These are phyloP conservation scores for Annulohypoxylon maeteangense DNA, from an alignment of 495 filamentous ascomycete genomes.

Conservation along the genomic window DNA sequence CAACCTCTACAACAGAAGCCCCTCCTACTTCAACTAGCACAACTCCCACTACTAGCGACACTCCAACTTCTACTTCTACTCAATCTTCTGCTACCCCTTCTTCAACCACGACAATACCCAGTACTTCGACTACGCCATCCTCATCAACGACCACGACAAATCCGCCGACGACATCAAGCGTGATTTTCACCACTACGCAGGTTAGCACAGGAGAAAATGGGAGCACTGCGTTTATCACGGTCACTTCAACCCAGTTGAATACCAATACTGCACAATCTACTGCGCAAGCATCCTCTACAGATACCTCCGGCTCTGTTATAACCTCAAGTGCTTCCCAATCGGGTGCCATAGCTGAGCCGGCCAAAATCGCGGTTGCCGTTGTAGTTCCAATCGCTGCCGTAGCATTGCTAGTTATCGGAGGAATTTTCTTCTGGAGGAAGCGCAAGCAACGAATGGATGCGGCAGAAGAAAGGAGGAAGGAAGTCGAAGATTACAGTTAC, in stretches of 20 bases:
- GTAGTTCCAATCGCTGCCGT: constrained; percentile 92
- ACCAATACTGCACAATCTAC: constrained; percentile 29
- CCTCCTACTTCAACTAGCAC: constrained; percentile 25
- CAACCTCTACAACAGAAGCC: constrained; percentile 20
- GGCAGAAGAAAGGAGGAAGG: constrained; percentile 90
- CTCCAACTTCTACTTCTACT: constrained; percentile 45
- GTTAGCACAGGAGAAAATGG: constrained; percentile 36
- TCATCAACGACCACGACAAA: constrained; percentile 44
- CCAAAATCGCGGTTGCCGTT: constrained; percentile 90
- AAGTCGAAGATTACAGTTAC: constrained; percentile 95
- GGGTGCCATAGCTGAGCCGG: constrained; percentile 65
- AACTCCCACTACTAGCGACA: constrained; percentile 4
- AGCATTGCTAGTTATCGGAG: constrained; percentile 78
- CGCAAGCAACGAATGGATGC: constrained; percentile 83
- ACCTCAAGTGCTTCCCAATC: constrained; percentile 44
- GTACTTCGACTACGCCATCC: constrained; percentile 48
- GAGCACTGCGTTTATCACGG: constrained; percentile 36
- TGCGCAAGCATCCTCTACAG: constrained; percentile 39
- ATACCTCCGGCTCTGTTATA: constrained; percentile 44
- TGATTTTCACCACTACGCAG: constrained; percentile 43
- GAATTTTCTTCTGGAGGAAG: constrained; percentile 86
- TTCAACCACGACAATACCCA: constrained; percentile 30
- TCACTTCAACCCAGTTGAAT: constrained; percentile 42
- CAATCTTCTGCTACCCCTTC: constrained; percentile 42
- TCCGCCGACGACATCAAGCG: constrained; percentile 19